phyloP scores from a whole-genome alignment of 192 early-diverging fungal species.

The Endogone sp. region DNA sequence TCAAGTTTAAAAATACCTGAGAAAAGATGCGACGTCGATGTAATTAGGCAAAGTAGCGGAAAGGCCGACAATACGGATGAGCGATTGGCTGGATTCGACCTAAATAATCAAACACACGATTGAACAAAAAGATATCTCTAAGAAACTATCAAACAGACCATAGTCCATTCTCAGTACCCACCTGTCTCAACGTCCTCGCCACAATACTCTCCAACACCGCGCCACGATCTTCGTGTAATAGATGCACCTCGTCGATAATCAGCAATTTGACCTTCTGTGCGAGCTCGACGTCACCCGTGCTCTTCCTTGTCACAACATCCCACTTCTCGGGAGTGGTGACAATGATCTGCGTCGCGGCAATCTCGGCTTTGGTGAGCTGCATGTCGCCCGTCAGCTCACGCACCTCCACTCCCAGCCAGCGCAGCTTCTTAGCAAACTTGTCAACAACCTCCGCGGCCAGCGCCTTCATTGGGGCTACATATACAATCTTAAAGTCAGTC shows the following conservation, averaged over 20 bases:
- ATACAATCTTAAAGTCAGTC: conserved; percentile 97
- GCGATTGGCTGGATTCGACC: conserved; percentile 82
- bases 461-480: conserved; percentile 98
- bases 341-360: conserved; percentile 92
- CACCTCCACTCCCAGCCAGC: conserved; percentile 81
- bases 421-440: conserved; percentile 83
- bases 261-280: conserved; percentile 86
- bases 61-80: conserved; percentile 96
- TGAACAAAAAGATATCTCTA: neutral
- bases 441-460: conserved; percentile 92
- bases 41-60: conserved; percentile 99
- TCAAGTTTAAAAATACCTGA: conserved; percentile 58
- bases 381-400: conserved; percentile 97
- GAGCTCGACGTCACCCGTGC: conserved; percentile 90
- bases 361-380: conserved; percentile 95
- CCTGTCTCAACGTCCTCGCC: conserved; percentile 88
- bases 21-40: conserved; percentile 89
- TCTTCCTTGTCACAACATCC: conserved; percentile 99
- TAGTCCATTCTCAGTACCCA: conserved; percentile 6
- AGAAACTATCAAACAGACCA: neutral
- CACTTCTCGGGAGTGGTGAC: conserved; percentile 99
- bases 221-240: conserved; percentile 95
- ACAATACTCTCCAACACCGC: conserved; percentile 96
- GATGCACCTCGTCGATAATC: conserved; percentile 97
- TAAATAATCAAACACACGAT: conserved; percentile 3